Base-by-base conservation (phyloP, 768 basidiomycete genomes). In the Russula sp. region DNA sequence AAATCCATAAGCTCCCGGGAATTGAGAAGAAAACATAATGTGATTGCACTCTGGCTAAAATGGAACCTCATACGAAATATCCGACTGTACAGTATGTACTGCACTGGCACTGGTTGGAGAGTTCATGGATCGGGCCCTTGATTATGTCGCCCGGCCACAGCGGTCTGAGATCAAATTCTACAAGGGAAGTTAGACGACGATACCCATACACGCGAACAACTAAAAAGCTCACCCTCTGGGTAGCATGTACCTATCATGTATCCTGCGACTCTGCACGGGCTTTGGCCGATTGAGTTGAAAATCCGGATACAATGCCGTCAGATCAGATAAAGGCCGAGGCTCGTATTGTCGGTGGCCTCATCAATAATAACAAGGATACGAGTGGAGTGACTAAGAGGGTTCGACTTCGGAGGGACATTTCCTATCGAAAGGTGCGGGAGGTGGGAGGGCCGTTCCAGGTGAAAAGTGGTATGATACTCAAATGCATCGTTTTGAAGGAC, bases 281-380 rank as follows among this genome's bases (percentile, higher is more conserved):
- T 56, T 57, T 65, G 64, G 8, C 24, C 30, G 16, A 56, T 22
- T 9, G 53, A 30, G 30, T 65, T 65, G 53, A 61, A 65, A 0
- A 54, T 24, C 64, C 51, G 13, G 10, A 42, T 16, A 32, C 4
- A 20, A 18, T 18, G 1, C 40, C 36, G 8, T 5, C 24, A 46
- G 14, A 22, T 48, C 46, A 11, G 4, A 10, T 3, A n/a, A n/a
- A 8, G 32, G 38, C 38, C 38, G 14, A 38, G 14, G 38, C 1
- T n/a, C n/a, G n/a, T n/a, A n/a, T n/a, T n/a, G n/a, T n/a, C n/a
- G n/a, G n/a, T n/a, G n/a, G n/a, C n/a, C n/a, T n/a, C n/a, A n/a
- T n/a, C n/a, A 38, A 38, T 38, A 13, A n/a, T n/a, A n/a, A n/a
- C n/a, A n/a, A n/a, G n/a, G n/a, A n/a, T n/a, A n/a, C n/a, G n/a